These are phyloP conservation scores for Eutrema japonicum DNA, from an alignment of 345 rosid genomes.

Conservation along the genomic window DNA sequence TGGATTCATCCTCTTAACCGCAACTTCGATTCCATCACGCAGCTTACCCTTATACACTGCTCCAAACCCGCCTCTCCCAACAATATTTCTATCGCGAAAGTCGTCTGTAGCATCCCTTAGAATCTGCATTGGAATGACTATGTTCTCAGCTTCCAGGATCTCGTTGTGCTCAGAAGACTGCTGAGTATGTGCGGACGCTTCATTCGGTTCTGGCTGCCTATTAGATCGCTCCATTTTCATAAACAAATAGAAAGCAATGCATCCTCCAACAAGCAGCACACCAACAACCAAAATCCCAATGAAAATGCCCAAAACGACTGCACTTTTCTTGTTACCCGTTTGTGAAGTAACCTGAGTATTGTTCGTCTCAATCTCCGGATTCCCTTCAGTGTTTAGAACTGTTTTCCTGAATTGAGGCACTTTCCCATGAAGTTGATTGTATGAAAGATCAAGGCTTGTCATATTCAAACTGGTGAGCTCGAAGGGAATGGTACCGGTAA, in stretches of 20 bases:
- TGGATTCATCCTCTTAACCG: background rate
- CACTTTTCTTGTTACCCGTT: background rate
- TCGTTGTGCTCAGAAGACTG: too few relatives aligned
- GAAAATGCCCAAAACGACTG: too few relatives aligned
- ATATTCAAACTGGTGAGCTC: background rate
- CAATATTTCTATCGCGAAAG: too few relatives aligned
- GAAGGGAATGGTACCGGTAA: background rate
- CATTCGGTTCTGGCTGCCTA: too few relatives aligned
- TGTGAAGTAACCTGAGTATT: background rate
- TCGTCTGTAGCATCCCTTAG: too few relatives aligned
- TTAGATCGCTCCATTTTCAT: too few relatives aligned
- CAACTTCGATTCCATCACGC: background rate
- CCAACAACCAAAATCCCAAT: too few relatives aligned
- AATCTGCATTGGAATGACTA: too few relatives aligned
- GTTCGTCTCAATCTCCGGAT: background rate
- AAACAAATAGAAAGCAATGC: too few relatives aligned
- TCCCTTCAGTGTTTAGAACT: background rate
- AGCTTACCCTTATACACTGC: background rate
- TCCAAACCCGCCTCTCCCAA: background rate
- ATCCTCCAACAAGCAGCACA: too few relatives aligned
- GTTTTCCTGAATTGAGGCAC: background rate
- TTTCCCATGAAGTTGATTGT: background rate
- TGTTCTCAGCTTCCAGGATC: too few relatives aligned
- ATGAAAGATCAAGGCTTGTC: background rate
- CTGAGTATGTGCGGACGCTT: too few relatives aligned